Evolutionary conservation across 495 filamentous ascomycete genomes (phyloP).

Genomic region (Aspergillus mulundensis): DNA sequence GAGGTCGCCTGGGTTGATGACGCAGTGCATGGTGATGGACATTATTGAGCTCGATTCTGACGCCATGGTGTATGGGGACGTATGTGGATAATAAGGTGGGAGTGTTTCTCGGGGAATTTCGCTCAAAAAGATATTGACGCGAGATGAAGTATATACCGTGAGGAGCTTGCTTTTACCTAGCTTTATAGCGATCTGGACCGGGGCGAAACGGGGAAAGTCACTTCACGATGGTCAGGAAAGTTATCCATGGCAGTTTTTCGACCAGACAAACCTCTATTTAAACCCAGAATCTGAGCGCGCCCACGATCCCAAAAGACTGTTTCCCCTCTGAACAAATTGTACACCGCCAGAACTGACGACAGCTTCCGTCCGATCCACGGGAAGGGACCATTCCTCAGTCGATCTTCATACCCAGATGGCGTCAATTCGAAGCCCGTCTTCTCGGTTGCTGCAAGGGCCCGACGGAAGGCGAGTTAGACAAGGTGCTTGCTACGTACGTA

Average conservation of each 20-base stretch:
- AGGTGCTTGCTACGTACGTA: constrained; percentile 9
- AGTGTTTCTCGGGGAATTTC: constrained; percentile 1
- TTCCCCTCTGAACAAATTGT: constrained; percentile 21
- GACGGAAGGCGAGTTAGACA: constrained; percentile 30
- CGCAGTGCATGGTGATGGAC: constrained; percentile 1
- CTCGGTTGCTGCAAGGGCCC: constrained; percentile 38
- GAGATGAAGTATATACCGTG: not conserved
- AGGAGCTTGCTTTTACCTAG: not conserved
- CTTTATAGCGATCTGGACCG: not conserved
- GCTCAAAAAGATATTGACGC: not conserved
- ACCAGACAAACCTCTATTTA: constrained; percentile 12
- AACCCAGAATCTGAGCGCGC: constrained; percentile 6
- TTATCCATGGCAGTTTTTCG: not conserved
- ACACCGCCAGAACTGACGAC: constrained; percentile 34
- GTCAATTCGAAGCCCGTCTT: constrained; percentile 20
- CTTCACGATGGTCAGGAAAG: not conserved
- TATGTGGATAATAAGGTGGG: not conserved
- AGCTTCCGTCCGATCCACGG: constrained; percentile 25
- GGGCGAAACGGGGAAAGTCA: not conserved
- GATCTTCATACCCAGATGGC: constrained; percentile 15
- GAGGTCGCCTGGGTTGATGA: not conserved
- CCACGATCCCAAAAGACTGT: constrained; percentile 2
- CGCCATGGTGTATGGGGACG: not conserved
- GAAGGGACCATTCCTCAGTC: constrained; percentile 20
- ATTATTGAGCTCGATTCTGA: not conserved